Evolutionary conservation across 2,329 filamentous ascomycete species (phyloP), one percentile per base, ranked within the genome.

Genomic region (Ceratocystis harringtonii): DNA sequence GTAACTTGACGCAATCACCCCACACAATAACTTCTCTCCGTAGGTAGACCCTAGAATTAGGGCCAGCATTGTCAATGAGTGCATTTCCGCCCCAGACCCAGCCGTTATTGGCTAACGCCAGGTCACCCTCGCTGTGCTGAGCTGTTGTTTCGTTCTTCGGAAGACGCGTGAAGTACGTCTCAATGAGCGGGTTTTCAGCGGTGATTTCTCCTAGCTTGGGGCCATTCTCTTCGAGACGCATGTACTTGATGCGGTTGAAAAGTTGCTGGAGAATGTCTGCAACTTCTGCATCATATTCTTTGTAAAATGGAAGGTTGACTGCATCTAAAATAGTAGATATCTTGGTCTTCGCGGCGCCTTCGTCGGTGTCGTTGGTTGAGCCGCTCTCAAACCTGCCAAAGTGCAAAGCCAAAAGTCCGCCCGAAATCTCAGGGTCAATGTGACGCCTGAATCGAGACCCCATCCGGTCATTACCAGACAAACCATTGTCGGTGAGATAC

Each of bases 31-130:
- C 90, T 75, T 99, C 91, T 70, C 94, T 84, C 63, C 90, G 84
- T n/a, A 99, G 81, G 72, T 99, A 99, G n/a, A 92, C 91, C 65
- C 87, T 86, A 7, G 92, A 96, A 60, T 89, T 80, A 0, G 91
- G 88, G 0, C 95, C 95, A 36, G 94, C 94, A 72, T 97, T 94
- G 76, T 99, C 94, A 55, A 90, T 82, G 75, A 97, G 82, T 1
- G 94, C 92, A 76, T 97, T 95, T 5, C 92, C 92, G 67, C 90
- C 92, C 94, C 94, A 99, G 7, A 99, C 92, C 94, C 94, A 99
- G 55, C 94, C 94, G 72, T 99, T 99, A 76, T 97, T 97, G 50
- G 87, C 92, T 63, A 99, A 77, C 1, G 90, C 89, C 58, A 95
- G 80, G 55, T 91, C 87, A 66, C 87, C 86, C 1, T 85, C 80